Evolutionary conservation across 1,284 basidiomycete genomes (phyloP).

Genomic region (Trichosporon sp.): DNA sequence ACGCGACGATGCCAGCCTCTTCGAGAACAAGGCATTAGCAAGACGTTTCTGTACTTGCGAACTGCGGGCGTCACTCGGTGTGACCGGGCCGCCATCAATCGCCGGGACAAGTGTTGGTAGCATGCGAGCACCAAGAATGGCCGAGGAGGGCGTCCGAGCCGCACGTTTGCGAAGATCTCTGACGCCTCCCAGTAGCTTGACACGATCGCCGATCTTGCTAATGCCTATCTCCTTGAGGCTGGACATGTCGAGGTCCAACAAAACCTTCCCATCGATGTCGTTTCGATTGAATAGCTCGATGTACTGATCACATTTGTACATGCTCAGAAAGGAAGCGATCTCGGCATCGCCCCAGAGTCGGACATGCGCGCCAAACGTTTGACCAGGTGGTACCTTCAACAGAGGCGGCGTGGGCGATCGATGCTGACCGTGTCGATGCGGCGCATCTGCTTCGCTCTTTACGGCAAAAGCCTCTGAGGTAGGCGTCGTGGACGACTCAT

Average conservation of each 20-base stretch:
- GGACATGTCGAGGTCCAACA: constrained; percentile 79
- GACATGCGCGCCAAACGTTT: constrained; percentile 33
- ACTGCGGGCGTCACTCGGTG: neutral
- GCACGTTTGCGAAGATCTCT: constrained; percentile 61
- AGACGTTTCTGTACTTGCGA: constrained; percentile 17
- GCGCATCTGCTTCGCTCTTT: neutral
- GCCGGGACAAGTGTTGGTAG: neutral
- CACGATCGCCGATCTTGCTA: constrained; percentile 76
- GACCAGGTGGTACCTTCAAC: constrained; percentile 23
- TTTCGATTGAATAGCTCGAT: constrained; percentile 65
- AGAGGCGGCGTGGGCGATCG: constrained; percentile 36
- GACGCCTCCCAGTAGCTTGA: constrained; percentile 76
- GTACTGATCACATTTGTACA: constrained; percentile 61
- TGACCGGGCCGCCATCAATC: neutral
- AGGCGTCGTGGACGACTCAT: neutral
- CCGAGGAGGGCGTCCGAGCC: constrained; percentile 7
- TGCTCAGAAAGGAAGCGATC: constrained; percentile 33
- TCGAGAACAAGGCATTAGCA: neutral
- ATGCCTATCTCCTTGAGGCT: constrained; percentile 85
- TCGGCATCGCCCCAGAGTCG: constrained; percentile 35
- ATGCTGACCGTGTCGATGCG: neutral
- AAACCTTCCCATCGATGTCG: constrained; percentile 80
- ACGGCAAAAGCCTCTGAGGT: neutral
- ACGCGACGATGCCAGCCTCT: neutral
- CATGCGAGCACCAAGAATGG: neutral